Evolutionary conservation across 495 filamentous ascomycete species (phyloP).

Genomic region (Lophiotrema nucula): DNA sequence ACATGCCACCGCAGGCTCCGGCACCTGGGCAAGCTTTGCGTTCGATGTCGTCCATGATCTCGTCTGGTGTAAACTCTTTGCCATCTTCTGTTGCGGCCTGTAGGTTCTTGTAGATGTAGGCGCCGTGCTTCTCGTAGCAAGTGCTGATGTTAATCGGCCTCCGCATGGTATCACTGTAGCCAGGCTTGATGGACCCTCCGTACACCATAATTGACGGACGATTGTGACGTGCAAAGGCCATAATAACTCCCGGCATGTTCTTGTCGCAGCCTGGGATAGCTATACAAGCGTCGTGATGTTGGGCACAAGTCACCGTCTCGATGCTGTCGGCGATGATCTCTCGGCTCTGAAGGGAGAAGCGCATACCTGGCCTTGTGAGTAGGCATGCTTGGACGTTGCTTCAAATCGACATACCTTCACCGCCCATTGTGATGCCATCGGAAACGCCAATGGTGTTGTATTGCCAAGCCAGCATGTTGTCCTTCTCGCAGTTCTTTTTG

Average conservation of each 20-base stretch:
- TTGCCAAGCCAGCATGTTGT: conserved; percentile 87
- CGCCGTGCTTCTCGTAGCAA: conserved; percentile 88
- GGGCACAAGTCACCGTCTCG: conserved; percentile 80
- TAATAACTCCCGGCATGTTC: conserved; percentile 93
- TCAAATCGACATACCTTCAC: conserved; percentile 62
- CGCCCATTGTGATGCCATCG: conserved; percentile 95
- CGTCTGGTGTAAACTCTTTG: conserved; percentile 63
- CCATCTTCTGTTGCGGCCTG: conserved; percentile 55
- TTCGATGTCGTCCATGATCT: conserved; percentile 86
- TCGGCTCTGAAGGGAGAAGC: conserved; percentile 91
- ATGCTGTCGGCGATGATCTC: conserved; percentile 96
- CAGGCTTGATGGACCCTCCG: conserved; percentile 85
- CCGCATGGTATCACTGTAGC: conserved; percentile 73
- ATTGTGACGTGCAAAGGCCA: conserved; percentile 87
- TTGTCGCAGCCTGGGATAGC: conserved; percentile 96
- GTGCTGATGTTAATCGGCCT: conserved; percentile 85
- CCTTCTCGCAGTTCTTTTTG: conserved; percentile 75
- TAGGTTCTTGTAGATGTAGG: conserved; percentile 73
- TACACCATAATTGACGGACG: conserved; percentile 83
- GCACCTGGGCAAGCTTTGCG: conserved; percentile 82
- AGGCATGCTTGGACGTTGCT: conserved; percentile 12
- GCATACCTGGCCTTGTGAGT: conserved; percentile 67
- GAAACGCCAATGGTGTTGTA: conserved; percentile 95
- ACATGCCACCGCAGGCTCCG: conserved; percentile 96
- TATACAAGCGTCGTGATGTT: conserved; percentile 86